Evolutionary conservation across 345 rosid genomes (phyloP).

Genomic region (Eucalyptus regnans): DNA sequence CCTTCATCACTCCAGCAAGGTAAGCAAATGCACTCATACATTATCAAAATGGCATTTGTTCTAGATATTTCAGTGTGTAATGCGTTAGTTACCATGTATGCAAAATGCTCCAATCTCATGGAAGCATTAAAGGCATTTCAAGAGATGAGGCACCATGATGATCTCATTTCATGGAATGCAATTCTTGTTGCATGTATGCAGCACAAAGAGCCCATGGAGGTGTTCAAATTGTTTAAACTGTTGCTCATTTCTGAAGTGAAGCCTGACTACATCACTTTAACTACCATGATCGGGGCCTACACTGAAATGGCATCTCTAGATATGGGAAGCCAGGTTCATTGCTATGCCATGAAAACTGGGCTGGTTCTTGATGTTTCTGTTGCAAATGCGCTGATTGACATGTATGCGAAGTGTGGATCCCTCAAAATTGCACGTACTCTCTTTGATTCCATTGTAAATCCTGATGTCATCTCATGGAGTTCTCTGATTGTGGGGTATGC

Average conservation of each 20-base stretch:
- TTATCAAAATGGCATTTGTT: conserved; percentile 28
- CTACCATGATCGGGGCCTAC: conserved; percentile 40
- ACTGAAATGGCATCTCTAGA: conserved; percentile 55
- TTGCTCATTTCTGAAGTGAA: conserved; percentile 34
- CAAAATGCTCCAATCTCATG: conserved; percentile 25
- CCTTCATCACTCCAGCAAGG: conserved; percentile 23
- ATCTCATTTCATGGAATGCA: conserved; percentile 67
- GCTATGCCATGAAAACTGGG: conserved; percentile 36
- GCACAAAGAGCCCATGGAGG: conserved; percentile 33
- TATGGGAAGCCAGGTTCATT: conserved; percentile 54
- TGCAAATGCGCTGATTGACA: conserved; percentile 49
- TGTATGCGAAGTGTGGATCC: conserved; percentile 74
- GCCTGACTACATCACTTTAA: conserved; percentile 45
- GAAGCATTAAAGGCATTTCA: conserved; percentile 38
- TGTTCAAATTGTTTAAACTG: conserved; percentile 38
- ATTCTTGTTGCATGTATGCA: conserved; percentile 55
- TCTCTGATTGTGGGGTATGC: conserved; percentile 64
- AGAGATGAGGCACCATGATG: conserved; percentile 25
- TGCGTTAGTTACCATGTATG: conserved; percentile 48
- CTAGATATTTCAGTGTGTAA: conserved; percentile 30
- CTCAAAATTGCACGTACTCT: conserved; percentile 28
- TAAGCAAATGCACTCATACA: conserved; percentile 37
- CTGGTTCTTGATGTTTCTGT: conserved; percentile 28
- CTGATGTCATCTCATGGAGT: conserved; percentile 76
- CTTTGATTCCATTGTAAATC: conserved; percentile 34